Evolutionary conservation across 164 flowering plant genomes (phyloP).

Genomic region (Vitis labrusca): DNA sequence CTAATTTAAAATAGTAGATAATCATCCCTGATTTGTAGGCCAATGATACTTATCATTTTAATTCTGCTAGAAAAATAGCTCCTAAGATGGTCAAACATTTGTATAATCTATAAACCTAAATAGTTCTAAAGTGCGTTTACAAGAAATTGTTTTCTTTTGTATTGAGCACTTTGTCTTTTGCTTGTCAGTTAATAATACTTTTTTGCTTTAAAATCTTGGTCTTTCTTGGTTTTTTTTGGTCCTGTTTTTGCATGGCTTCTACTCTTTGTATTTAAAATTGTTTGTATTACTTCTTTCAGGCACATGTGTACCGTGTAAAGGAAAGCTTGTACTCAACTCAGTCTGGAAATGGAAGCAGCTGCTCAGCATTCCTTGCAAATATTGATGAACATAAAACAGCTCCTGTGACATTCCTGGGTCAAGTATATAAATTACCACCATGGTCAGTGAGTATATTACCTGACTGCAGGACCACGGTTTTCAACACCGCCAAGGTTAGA

Average conservation of each 20-base stretch:
- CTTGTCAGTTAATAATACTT: too few relatives aligned
- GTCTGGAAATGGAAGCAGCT: constrained; percentile 32
- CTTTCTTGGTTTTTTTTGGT: neutral
- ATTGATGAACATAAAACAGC: constrained; percentile 66
- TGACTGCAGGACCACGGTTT: constrained; percentile 72
- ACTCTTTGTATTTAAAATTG: neutral
- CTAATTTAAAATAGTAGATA: too few relatives aligned
- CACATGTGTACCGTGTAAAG: constrained; percentile 58
- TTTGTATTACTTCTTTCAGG: constrained; percentile 46
- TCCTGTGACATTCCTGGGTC: constrained; percentile 59
- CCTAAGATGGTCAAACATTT: too few relatives aligned
- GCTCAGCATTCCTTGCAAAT: constrained; percentile 94
- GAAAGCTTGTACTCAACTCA: constrained; percentile 21
- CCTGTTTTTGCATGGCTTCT: neutral
- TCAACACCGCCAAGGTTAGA: constrained; percentile 87
- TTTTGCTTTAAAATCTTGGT: neutral
- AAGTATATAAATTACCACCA: constrained; percentile 67
- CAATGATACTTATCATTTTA: too few relatives aligned
- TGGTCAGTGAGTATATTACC: constrained; percentile 97
- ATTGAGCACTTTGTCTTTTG: too few relatives aligned
- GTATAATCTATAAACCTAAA: too few relatives aligned
- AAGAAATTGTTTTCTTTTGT: too few relatives aligned
- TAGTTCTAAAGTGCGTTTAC: too few relatives aligned
- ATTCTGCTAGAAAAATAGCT: too few relatives aligned
- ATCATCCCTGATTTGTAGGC: too few relatives aligned